Percentiles rank a stretch among this genome's conserved stretches.
phyloP scores from a whole-genome alignment of 2,329 filamentous ascomycete species.

The Pseudocercospora crystallina region DNA sequence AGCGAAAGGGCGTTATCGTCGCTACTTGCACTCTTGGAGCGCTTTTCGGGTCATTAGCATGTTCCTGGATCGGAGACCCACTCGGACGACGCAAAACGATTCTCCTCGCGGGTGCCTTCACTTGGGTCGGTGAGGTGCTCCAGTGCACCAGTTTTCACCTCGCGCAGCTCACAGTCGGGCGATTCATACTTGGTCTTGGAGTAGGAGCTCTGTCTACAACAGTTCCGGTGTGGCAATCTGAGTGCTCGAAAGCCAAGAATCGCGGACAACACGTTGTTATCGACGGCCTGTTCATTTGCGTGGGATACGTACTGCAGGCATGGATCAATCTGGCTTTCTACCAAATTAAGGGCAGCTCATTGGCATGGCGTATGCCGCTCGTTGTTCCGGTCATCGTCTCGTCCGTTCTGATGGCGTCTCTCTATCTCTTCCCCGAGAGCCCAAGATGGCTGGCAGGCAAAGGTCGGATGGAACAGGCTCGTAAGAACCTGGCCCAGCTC shows the following conservation, averaged over 20 bases:
- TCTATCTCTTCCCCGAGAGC: conserved; percentile 40
- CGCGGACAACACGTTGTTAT: conserved; percentile 43
- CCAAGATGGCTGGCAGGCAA: conserved; percentile 41
- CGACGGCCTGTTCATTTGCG: conserved; percentile 49
- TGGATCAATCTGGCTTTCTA: conserved; percentile 51
- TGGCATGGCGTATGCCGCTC: conserved; percentile 47
- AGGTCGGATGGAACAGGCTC: conserved; percentile 26
- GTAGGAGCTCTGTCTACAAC: conserved; percentile 46
- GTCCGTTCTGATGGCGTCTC: conserved; percentile 28
- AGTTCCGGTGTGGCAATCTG: conserved; percentile 50
- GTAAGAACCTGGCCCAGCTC: conserved; percentile 39
- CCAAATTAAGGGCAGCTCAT: conserved; percentile 38
- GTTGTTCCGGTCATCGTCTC: conserved; percentile 50
- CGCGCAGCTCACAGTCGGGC: conserved; percentile 48
- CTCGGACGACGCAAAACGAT: conserved; percentile 49
- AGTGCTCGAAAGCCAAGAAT: conserved; percentile 41
- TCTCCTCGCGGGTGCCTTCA: conserved; percentile 41
- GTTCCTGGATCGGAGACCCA: conserved; percentile 46
- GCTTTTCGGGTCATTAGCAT: conserved; percentile 48
- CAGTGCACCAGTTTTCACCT: conserved; percentile 48
- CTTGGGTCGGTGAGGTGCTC: conserved; percentile 46
- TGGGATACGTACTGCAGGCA: conserved; percentile 47
- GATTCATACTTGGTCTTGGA: conserved; percentile 47
- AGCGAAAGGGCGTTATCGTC: conserved; percentile 38
- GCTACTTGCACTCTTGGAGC: conserved; percentile 49